A percentile compares a stretch with the other conserved stretches of the same genome.
Conservation (phyloP, 768 basidiomycete genomes). For the Macrolepiota albuminosa region DNA sequence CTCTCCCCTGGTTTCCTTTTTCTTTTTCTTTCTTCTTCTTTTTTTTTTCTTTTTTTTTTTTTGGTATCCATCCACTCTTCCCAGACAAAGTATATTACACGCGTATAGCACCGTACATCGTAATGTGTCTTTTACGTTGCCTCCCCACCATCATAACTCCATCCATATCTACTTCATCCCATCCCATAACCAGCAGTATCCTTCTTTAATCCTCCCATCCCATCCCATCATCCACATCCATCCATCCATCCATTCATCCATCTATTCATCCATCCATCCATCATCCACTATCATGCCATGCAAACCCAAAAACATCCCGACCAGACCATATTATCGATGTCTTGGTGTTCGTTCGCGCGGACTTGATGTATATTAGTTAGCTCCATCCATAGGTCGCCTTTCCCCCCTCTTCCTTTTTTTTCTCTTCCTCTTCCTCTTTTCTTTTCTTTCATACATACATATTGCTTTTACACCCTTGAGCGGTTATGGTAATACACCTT, state of each 20-base stretch:
- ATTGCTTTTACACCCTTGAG: too few relatives aligned
- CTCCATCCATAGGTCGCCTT: not conserved
- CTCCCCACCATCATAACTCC: too few relatives aligned
- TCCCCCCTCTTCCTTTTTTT: not conserved
- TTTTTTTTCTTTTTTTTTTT: too few relatives aligned
- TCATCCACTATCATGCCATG: not conserved
- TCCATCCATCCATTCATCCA: not conserved
- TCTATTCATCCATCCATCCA: not conserved
- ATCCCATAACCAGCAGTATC: not conserved
- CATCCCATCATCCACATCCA: not conserved
- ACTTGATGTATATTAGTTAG: conserved; percentile 10
- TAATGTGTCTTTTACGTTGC: not conserved
- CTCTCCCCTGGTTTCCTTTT: too few relatives aligned
- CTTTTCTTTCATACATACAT: too few relatives aligned
- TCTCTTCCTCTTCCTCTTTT: too few relatives aligned
- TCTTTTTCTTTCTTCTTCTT: too few relatives aligned
- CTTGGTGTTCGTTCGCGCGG: conserved; percentile 7
- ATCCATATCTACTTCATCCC: not conserved
- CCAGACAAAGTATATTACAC: not conserved
- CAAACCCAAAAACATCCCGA: not conserved
- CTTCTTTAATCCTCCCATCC: not conserved
- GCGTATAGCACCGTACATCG: not conserved
- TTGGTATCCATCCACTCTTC: not conserved
- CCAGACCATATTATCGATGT: not conserved
- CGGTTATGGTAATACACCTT: not conserved